Evolutionary conservation across 164 flowering plant species (phyloP), one percentile per base, ranked within the genome.

Genomic region (Magnolia kwangsiensis): DNA sequence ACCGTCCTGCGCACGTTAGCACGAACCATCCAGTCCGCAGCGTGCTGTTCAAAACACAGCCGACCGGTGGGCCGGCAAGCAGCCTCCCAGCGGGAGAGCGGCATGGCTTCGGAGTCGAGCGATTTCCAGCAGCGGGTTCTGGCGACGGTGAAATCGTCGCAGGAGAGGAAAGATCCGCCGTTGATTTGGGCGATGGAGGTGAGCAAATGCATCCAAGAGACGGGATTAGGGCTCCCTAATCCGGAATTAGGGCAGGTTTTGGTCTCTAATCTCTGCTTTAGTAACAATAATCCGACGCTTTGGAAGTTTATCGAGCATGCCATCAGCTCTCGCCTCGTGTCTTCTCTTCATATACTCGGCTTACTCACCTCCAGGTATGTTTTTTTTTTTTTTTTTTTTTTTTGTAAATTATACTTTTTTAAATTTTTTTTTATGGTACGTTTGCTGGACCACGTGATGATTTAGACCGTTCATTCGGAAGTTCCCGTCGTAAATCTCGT

Each of bases 291-390:
- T 20, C 88, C 91, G 14, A 82, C 80, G 20, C 81, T 89, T 3
- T 90, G 94, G 94, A 90, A 88, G 77, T 86, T 86, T 49, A 63
- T 90, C 8, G 85, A 87, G 0, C 85, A 88, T 6, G 86, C 87
- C 11, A 69, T 90, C 66, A 74, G 86, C 51, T 85, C 89, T 18
- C 79, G 83, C 45, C 84, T 89, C 49, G 76, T 90, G n/a, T 86
- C 80, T 19, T 83, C 94, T 8, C 80, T 89, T 13, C 94, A 89
- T 8, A 73, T 89, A 75, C 90, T 90, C 75, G 84, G 90, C 18
- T 88, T 90, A n/a, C 91, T 90, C 76, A 76, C 87, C 67, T 68
- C 87, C 80, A 86, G 90, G 91, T 84, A 59, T 27, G 3, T 50
- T 19, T 67, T 37, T 9, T n/a, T 37, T 0, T 37, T 37, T 31